Evolutionary conservation across 306 rosid genomes (phyloP).

Genomic region (Herpetospermum pedunculosum): DNA sequence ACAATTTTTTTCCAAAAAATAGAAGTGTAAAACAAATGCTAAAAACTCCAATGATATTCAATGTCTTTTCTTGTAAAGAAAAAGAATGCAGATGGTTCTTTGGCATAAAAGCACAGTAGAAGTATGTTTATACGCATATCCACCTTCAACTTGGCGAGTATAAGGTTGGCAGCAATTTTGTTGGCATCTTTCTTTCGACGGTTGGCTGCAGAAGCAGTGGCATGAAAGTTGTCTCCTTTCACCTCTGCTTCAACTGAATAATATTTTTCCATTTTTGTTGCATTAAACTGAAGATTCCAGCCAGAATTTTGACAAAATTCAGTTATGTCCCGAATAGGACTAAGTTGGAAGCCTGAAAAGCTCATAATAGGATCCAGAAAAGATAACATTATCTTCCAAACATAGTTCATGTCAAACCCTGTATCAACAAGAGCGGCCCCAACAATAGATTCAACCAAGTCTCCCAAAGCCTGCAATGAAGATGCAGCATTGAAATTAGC

Average conservation of each 20-base stretch:
- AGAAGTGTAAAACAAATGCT: background rate
- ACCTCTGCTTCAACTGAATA: constrained; percentile 45
- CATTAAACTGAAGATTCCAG: constrained; percentile 18
- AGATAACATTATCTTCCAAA: constrained; percentile 64
- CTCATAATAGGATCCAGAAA: constrained; percentile 67
- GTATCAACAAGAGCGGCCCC: constrained; percentile 93
- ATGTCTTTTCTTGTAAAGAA: background rate
- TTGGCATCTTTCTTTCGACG: constrained; percentile 43
- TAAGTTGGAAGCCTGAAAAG: constrained; percentile 58
- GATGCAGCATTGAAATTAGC: background rate
- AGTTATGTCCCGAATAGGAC: constrained; percentile 64
- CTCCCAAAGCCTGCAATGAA: constrained; percentile 61
- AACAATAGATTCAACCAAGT: constrained; percentile 77
- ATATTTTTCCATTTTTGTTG: constrained; percentile 21
- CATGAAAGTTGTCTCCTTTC: constrained; percentile 23
- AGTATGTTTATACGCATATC: background rate
- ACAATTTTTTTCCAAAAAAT: background rate
- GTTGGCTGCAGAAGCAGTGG: constrained; percentile 32
- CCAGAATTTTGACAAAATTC: constrained; percentile 62
- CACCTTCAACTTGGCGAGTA: constrained; percentile 51
- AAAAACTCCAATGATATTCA: background rate
- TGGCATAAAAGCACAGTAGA: background rate
- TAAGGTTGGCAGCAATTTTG: constrained; percentile 36
- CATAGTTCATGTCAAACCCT: constrained; percentile 56
- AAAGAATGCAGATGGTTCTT: background rate